Evolutionary conservation across 2,329 filamentous ascomycete species (phyloP).

Genomic region (Fusarium continuum): DNA sequence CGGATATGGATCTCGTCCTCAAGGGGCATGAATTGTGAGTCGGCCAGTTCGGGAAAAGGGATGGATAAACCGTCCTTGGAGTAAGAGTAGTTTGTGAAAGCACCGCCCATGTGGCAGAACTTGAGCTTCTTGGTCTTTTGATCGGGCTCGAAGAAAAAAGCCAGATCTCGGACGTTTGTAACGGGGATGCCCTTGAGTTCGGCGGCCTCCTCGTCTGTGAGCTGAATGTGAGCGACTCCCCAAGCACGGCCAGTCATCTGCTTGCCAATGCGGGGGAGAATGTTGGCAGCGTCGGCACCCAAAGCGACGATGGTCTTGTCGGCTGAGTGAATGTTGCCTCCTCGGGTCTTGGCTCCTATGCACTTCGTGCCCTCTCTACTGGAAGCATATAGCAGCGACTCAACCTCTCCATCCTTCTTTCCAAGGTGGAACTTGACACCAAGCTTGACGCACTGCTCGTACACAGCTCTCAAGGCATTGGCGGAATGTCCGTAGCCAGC

Average conservation of each 20-base stretch:
- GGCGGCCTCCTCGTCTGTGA: slow-evolving; percentile 15
- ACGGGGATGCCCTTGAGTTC: slow-evolving; percentile 23
- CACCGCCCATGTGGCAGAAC: slow-evolving; percentile 31
- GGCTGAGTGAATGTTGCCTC: slow-evolving; percentile 12
- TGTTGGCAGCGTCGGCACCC: slow-evolving; percentile 15
- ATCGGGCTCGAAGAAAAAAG: slow-evolving; percentile 28
- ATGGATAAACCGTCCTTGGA: slow-evolving; percentile 25
- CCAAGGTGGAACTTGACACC: slow-evolving; percentile 22
- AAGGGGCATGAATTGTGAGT: slow-evolving; percentile 27
- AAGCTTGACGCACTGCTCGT: slow-evolving; percentile 19
- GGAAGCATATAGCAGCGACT: slow-evolving; percentile 14
- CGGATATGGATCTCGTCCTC: slow-evolving; percentile 25
- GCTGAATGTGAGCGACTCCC: slow-evolving; percentile 26
- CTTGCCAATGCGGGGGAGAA: slow-evolving; percentile 17
- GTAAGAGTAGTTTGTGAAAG: slow-evolving; percentile 24
- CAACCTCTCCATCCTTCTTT: slow-evolving; percentile 10
- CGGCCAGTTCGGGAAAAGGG: background rate
- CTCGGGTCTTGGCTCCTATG: slow-evolving; percentile 8
- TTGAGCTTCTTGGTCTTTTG: slow-evolving; percentile 24
- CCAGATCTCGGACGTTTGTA: slow-evolving; percentile 25
- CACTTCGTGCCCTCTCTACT: slow-evolving; percentile 16
- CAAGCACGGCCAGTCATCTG: slow-evolving; percentile 27
- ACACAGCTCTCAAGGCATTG: slow-evolving; percentile 20
- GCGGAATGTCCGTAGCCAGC: slow-evolving; percentile 24
- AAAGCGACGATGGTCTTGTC: slow-evolving; percentile 22